Evolutionary conservation across 2,329 filamentous ascomycete species (phyloP).

Genomic region (Sporothrix variecibatus): DNA sequence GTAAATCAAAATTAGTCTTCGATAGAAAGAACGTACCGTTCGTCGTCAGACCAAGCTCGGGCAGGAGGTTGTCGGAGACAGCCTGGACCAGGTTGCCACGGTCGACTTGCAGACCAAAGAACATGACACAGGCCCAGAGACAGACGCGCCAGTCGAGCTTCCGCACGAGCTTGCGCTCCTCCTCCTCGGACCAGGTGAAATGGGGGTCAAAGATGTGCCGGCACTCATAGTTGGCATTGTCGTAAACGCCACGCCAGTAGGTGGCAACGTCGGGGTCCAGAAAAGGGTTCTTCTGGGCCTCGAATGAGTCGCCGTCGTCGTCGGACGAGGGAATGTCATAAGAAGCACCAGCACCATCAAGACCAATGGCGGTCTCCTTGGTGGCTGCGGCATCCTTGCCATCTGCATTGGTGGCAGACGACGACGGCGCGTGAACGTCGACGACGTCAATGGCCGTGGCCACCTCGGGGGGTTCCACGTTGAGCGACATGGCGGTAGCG

Average conservation of each 20-base stretch:
- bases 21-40: conserved; percentile 40
- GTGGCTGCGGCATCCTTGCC: not conserved
- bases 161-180: conserved; percentile 55
- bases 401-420: not conserved
- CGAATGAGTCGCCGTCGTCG: conserved; percentile 22
- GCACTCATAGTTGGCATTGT: conserved; percentile 51
- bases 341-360: not conserved
- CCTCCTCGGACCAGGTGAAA: conserved; percentile 53
- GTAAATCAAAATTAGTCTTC: not conserved
- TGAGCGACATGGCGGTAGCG: conserved; percentile 9
- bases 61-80: conserved; percentile 61
- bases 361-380: not conserved
- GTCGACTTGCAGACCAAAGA: conserved; percentile 63
- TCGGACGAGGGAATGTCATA: not conserved
- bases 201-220: conserved; percentile 56
- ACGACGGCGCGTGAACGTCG: not conserved
- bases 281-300: conserved; percentile 37
- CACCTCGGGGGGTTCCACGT: conserved; percentile 15
- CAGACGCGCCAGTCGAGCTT: conserved; percentile 47
- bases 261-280: conserved; percentile 36
- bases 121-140: conserved; percentile 56
- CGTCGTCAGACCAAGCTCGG: conserved; percentile 49
- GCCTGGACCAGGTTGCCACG: conserved; percentile 61
- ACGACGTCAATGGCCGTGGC: not conserved
- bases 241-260: conserved; percentile 41